Conservation (phyloP, 768 basidiomycete species). For the Tulasnella sp. region DNA sequence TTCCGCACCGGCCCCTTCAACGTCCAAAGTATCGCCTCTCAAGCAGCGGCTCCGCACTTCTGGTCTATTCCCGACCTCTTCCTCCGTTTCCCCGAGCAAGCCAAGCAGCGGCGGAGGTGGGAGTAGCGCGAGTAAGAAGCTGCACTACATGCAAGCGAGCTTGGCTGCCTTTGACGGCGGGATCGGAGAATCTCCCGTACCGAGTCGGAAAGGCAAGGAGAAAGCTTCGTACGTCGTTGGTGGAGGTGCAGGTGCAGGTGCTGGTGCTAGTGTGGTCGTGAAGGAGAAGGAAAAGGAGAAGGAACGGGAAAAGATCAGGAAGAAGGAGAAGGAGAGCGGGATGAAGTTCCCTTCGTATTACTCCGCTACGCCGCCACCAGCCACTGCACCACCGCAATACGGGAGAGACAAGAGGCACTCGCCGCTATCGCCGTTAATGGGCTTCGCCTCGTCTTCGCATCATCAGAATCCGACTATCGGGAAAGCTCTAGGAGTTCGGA, state of each 20-base stretch:
- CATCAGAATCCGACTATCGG: conserved; percentile 7
- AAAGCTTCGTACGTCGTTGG: not conserved
- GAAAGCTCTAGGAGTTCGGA: not conserved
- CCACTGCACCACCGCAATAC: not conserved
- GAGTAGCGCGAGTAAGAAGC: no score
- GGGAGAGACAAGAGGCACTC: not conserved
- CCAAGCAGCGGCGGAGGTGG: not conserved
- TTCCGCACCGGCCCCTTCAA: not conserved
- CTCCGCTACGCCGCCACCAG: not conserved
- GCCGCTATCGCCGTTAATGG: not conserved
- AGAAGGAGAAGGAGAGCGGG: not conserved
- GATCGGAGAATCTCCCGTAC: not conserved
- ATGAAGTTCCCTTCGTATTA: not conserved
- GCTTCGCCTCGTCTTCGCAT: not conserved
- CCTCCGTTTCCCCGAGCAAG: not conserved
- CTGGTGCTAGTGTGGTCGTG: not conserved
- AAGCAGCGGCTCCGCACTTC: not conserved
- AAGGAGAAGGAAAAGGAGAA: conserved; percentile 3
- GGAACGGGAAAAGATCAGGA: not conserved
- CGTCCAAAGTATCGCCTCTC: not conserved
- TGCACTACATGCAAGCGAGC: not conserved
- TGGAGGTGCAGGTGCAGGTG: no score
- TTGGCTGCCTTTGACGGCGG: not conserved
- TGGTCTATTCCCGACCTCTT: not conserved
- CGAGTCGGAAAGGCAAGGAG: not conserved